These are phyloP conservation scores for Colletotrichum nymphaeae DNA, from an alignment of 2,329 filamentous ascomycete genomes.

Conservation along the genomic window DNA sequence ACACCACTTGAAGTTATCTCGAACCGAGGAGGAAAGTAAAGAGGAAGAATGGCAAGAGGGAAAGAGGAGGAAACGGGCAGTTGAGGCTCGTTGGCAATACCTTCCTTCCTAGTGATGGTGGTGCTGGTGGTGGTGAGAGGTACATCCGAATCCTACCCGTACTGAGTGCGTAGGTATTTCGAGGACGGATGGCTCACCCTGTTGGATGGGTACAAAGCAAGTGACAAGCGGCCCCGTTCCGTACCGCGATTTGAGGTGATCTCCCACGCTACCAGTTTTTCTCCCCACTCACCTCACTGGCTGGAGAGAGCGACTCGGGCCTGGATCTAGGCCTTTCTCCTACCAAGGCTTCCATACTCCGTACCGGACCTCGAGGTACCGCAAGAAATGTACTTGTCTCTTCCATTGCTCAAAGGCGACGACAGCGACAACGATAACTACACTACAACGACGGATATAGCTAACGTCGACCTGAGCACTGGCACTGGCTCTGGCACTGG, in stretches of 20 bases:
- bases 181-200: not conserved
- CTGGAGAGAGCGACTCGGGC: not conserved
- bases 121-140: not conserved
- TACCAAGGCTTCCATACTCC: too few relatives aligned
- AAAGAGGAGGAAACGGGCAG: not conserved
- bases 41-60: not conserved
- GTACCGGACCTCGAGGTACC: not conserved
- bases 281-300: not conserved
- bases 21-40: not conserved
- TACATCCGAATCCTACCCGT: too few relatives aligned
- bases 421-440: not conserved
- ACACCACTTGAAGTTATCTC: not conserved
- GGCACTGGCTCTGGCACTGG: not conserved
- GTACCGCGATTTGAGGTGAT: slow-evolving; percentile 5
- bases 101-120: not conserved
- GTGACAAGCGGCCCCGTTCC: not conserved
- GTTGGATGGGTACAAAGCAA: not conserved
- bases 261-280: not conserved
- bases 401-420: not conserved
- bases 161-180: not conserved
- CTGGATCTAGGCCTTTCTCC: not conserved
- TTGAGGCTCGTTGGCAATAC: not conserved
- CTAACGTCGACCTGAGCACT: not conserved
- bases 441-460: slow-evolving; percentile 17
- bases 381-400: not conserved